These are phyloP conservation scores for Skeletonema menzelii DNA, from an alignment of 108 stramenopile genomes.

Conservation along the genomic window DNA sequence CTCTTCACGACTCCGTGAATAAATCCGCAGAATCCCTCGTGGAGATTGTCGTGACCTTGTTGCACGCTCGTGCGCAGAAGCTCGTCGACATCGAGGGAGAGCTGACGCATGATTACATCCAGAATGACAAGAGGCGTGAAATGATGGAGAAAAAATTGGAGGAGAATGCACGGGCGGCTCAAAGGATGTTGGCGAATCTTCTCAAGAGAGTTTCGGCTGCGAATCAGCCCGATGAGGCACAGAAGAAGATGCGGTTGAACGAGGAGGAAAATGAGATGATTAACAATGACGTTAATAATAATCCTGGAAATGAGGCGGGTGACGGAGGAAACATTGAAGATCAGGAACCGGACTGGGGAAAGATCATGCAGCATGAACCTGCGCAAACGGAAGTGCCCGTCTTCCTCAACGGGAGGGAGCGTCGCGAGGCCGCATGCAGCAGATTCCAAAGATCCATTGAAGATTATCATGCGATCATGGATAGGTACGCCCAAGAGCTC, in stretches of 20 bases:
- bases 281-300: background rate
- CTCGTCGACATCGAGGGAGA: constrained; percentile 37
- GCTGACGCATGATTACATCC: constrained; percentile 36
- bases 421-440: constrained; percentile 21
- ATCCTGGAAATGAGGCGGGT: background rate
- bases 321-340: constrained; percentile 4
- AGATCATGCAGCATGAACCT: constrained; percentile 44
- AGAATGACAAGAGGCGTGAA: constrained; percentile 40
- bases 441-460: constrained; percentile 42
- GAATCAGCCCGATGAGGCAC: constrained; percentile 24
- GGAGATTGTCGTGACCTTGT: constrained; percentile 29
- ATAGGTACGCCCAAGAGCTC: constrained; percentile 28
- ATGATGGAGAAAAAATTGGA: constrained; percentile 44
- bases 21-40: constrained; percentile 34
- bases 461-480: constrained; percentile 24
- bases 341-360: constrained; percentile 48
- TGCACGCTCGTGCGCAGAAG: constrained; percentile 14
- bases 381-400: constrained; percentile 42
- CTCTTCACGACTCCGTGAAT: constrained; percentile 27
- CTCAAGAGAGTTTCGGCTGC: constrained; percentile 41
- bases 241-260: constrained; percentile 1
- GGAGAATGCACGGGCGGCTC: constrained; percentile 39
- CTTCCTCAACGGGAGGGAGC: constrained; percentile 25
- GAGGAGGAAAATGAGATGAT: constrained; percentile 1
- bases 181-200: constrained; percentile 49